These are phyloP conservation scores for Penicillium chermesinum DNA, from an alignment of 495 filamentous ascomycete species.

Conservation along the genomic window DNA sequence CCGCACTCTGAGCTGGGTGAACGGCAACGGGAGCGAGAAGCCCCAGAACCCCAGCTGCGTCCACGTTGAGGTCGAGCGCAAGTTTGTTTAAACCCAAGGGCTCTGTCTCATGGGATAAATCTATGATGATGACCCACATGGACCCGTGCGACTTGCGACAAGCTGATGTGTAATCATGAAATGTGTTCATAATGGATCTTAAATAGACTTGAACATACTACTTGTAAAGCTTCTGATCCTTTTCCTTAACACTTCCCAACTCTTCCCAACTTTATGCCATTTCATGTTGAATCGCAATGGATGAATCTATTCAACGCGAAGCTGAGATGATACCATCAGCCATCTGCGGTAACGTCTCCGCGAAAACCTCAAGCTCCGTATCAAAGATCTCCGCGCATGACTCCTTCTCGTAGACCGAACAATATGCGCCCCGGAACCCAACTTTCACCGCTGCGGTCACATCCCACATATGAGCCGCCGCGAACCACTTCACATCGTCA, in stretches of 20 bases:
- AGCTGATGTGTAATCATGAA: no score
- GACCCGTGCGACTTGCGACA: not conserved
- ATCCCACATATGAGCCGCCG: constrained; percentile 41
- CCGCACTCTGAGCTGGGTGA: not conserved
- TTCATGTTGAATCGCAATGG: no score
- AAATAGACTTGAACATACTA: no score
- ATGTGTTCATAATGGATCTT: no score
- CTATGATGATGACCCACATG: not conserved
- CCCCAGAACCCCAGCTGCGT: not conserved
- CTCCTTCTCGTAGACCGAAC: constrained; percentile 31
- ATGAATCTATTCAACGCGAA: constrained; percentile 5
- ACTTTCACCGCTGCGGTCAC: constrained; percentile 27
- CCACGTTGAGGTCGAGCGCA: not conserved
- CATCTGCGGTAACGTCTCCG: constrained; percentile 25
- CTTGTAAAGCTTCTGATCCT: no score
- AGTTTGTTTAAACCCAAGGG: not conserved
- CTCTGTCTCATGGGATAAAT: not conserved
- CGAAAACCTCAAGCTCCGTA: constrained; percentile 23
- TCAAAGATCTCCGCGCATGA: constrained; percentile 28
- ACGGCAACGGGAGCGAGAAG: not conserved
- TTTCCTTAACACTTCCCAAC: no score
- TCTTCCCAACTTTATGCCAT: no score
- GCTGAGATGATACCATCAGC: constrained; percentile 26
- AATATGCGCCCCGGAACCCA: constrained; percentile 31
- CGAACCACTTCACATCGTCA: constrained; percentile 28